These are phyloP conservation scores for Rhododendron ovatum DNA, from an alignment of 148 eudicot species.

Conservation along the genomic window DNA sequence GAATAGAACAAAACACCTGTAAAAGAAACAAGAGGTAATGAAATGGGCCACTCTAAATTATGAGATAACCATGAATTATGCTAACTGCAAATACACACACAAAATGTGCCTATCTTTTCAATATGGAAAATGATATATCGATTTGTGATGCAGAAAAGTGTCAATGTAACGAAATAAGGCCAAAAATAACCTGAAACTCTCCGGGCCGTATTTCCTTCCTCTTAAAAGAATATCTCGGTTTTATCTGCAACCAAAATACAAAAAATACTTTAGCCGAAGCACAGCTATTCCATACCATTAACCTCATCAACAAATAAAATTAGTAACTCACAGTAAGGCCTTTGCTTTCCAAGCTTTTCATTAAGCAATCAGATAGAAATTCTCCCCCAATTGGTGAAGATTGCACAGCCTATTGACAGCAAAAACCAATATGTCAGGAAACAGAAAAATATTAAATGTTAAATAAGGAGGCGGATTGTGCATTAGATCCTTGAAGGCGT, in stretches of 20 bases:
- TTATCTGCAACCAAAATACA: slow-evolving; percentile 49
- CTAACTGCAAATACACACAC: background rate
- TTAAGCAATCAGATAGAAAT: slow-evolving; percentile 87
- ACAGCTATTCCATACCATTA: background rate
- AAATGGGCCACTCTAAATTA: background rate
- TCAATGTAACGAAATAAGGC: slow-evolving; percentile 4
- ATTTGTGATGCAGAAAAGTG: background rate
- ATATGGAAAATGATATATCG: background rate
- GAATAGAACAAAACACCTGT: background rate
- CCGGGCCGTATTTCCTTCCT: slow-evolving; percentile 93
- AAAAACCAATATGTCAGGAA: background rate
- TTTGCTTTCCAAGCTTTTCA: slow-evolving; percentile 96
- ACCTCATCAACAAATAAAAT: background rate
- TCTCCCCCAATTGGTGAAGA: slow-evolving; percentile 94
- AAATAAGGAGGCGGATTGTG: background rate
- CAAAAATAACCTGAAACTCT: slow-evolving; percentile 77
- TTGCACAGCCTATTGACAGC: slow-evolving; percentile 57
- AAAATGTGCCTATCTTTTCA: background rate
- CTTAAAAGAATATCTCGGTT: slow-evolving; percentile 91
- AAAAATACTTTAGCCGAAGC: background rate
- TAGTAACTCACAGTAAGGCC: slow-evolving; percentile 65
- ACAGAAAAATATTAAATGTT: background rate
- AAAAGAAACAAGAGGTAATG: background rate
- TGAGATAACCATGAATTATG: background rate
- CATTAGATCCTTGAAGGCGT: background rate